Conservation (phyloP, 176 grass and related monocot species). For the Paspalum vaginatum region DNA sequence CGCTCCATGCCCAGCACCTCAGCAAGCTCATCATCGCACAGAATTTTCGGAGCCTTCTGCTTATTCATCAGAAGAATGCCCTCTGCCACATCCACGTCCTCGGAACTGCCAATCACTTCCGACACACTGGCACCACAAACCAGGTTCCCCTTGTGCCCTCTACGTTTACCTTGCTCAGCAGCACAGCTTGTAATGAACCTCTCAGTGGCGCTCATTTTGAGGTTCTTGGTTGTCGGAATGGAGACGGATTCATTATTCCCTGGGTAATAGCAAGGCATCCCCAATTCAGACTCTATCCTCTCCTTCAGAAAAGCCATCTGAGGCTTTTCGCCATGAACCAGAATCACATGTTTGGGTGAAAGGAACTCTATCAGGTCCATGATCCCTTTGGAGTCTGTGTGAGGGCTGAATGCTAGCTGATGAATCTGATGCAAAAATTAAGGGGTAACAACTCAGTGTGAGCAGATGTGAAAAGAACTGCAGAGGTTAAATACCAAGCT, state of each 20-base stretch:
- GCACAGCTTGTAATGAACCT: constrained; percentile 61
- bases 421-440: constrained; percentile 61
- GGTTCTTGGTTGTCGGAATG: constrained; percentile 42
- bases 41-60: constrained; percentile 55
- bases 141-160: constrained; percentile 12
- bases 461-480: constrained; percentile 11
- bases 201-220: constrained; percentile 69
- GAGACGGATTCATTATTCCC: constrained; percentile 77
- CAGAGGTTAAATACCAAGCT: neutral
- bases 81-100: constrained; percentile 8
- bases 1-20: constrained; percentile 48
- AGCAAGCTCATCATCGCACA: constrained; percentile 69
- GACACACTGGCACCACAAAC: constrained; percentile 3
- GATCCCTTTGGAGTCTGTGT: constrained; percentile 93
- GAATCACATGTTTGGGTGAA: constrained; percentile 80
- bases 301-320: constrained; percentile 85
- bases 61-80: constrained; percentile 84
- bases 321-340: constrained; percentile 94
- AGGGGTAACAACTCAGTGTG: constrained; percentile 1
- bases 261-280: constrained; percentile 58
- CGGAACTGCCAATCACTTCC: constrained; percentile 1
- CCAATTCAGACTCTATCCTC: constrained; percentile 73
- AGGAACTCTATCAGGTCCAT: constrained; percentile 91
- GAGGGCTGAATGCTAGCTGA: constrained; percentile 87
- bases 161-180: constrained; percentile 30